phyloP scores from a whole-genome alignment of 2,329 filamentous ascomycete genomes.

The Trichoderma semiorbis region DNA sequence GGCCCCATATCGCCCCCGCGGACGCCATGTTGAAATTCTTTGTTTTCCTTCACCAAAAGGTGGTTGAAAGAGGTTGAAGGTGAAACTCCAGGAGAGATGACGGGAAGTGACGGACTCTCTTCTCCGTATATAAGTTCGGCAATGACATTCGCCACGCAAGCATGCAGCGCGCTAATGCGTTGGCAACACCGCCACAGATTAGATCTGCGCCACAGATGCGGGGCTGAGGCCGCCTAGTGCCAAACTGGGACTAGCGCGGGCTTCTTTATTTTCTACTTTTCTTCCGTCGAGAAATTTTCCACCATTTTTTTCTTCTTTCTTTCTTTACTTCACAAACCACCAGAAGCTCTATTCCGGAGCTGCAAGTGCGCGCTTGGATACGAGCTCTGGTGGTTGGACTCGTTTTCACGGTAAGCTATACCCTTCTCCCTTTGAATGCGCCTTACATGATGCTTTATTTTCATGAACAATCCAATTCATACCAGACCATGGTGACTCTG shows the following conservation, averaged over 20 bases:
- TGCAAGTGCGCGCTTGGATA: slow-evolving; percentile 23
- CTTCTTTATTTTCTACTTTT: slow-evolving; percentile 25
- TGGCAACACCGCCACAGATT: slow-evolving; percentile 36
- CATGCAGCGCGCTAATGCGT: slow-evolving; percentile 23
- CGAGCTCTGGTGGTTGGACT: slow-evolving; percentile 13
- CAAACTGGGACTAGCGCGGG: slow-evolving; percentile 26
- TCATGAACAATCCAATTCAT: slow-evolving; percentile 62
- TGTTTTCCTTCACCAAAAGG: slow-evolving; percentile 19
- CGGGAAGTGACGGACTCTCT: neutral
- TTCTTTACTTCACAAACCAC: slow-evolving; percentile 21
- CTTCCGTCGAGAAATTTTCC: slow-evolving; percentile 24
- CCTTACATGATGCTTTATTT: slow-evolving; percentile 33
- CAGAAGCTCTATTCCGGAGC: slow-evolving; percentile 3
- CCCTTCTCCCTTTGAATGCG: slow-evolving; percentile 15
- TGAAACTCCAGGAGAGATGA: slow-evolving; percentile 8
- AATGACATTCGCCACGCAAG: slow-evolving; percentile 27
- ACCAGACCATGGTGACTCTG: slow-evolving; percentile 54
- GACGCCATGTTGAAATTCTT: slow-evolving; percentile 48
- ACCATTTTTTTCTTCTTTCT: slow-evolving; percentile 19
- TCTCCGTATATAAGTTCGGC: slow-evolving; percentile 3
- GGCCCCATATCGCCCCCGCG: slow-evolving; percentile 53
- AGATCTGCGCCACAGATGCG: slow-evolving; percentile 24
- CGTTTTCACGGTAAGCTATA: slow-evolving; percentile 16
- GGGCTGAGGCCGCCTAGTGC: slow-evolving; percentile 21
- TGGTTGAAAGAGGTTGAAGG: slow-evolving; percentile 21